Conservation (phyloP, 495 filamentous ascomycete genomes). For the Cercophora scortea region DNA sequence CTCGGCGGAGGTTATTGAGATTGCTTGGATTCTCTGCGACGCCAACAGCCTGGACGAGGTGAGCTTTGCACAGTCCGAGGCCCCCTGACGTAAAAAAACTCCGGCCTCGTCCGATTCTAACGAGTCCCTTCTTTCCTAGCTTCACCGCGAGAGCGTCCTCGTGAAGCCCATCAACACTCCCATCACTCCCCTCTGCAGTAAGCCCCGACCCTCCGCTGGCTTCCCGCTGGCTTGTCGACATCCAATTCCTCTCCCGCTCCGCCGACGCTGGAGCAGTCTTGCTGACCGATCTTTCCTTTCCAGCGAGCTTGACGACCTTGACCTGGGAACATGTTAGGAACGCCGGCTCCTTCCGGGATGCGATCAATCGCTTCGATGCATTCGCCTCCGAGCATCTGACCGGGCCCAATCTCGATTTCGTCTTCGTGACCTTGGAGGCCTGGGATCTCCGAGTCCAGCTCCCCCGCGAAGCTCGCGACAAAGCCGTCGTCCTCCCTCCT, state of each 20-base stretch:
- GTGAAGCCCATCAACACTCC: constrained; percentile 98
- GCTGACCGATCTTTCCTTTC: constrained; percentile 17
- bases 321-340: constrained; percentile 98
- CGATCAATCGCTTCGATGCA: constrained; percentile 86
- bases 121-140: constrained; percentile 36
- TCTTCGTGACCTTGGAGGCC: constrained; percentile 94
- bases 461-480: constrained; percentile 93
- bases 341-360: constrained; percentile 92
- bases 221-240: constrained; percentile 1
- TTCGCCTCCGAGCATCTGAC: constrained; percentile 86
- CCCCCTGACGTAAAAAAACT: constrained; percentile 2
- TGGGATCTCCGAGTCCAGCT: constrained; percentile 98
- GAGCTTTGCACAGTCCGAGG: constrained; percentile 17
- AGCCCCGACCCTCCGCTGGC: constrained; percentile 35
- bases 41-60: constrained; percentile 90
- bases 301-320: constrained; percentile 92
- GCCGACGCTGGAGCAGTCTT: background rate
- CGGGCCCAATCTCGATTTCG: constrained; percentile 81
- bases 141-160: constrained; percentile 89
- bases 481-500: constrained; percentile 91
- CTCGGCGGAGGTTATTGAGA: constrained; percentile 96
- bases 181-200: constrained; percentile 97
- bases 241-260: constrained; percentile 3
- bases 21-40: constrained; percentile 95
- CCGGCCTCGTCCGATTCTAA: background rate